Evolutionary conservation across 2,329 filamentous ascomycete species (phyloP).

Genomic region (Aspergillus pseudoglaucus): DNA sequence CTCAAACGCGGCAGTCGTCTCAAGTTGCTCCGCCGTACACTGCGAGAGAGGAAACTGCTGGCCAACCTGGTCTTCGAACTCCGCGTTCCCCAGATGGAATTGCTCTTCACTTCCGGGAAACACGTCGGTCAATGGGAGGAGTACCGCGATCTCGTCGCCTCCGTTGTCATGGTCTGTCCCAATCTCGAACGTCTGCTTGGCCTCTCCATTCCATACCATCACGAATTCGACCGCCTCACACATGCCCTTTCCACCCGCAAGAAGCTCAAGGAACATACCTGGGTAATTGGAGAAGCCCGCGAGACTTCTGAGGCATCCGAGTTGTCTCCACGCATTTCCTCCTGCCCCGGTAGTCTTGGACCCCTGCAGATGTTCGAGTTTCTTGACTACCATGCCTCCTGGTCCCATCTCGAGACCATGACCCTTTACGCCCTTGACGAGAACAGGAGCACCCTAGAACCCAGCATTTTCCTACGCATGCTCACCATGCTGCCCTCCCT

Average conservation of each 20-base stretch:
- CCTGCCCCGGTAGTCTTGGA: constrained; percentile 41
- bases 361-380: constrained; percentile 47
- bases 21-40: constrained; percentile 48
- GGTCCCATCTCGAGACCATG: constrained; percentile 48
- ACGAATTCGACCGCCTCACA: constrained; percentile 49
- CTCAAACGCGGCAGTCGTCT: constrained; percentile 46
- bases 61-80: constrained; percentile 50
- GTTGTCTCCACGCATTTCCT: constrained; percentile 30
- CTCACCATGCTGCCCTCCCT: constrained; percentile 48
- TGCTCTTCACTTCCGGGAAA: constrained; percentile 34
- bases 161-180: constrained; percentile 54
- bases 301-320: constrained; percentile 36
- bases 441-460: constrained; percentile 41
- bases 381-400: constrained; percentile 47
- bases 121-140: constrained; percentile 40
- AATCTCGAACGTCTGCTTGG: constrained; percentile 51
- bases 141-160: constrained; percentile 48
- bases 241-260: constrained; percentile 51
- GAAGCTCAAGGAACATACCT: constrained; percentile 50
- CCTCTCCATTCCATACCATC: constrained; percentile 47
- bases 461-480: constrained; percentile 49
- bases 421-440: constrained; percentile 44
- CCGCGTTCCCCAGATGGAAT: constrained; percentile 46
- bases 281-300: constrained; percentile 47
- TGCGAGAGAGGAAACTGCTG: constrained; percentile 46